phyloP scores from a whole-genome alignment of 2,329 filamentous ascomycete genomes.

The Colletotrichum brevisporum region DNA sequence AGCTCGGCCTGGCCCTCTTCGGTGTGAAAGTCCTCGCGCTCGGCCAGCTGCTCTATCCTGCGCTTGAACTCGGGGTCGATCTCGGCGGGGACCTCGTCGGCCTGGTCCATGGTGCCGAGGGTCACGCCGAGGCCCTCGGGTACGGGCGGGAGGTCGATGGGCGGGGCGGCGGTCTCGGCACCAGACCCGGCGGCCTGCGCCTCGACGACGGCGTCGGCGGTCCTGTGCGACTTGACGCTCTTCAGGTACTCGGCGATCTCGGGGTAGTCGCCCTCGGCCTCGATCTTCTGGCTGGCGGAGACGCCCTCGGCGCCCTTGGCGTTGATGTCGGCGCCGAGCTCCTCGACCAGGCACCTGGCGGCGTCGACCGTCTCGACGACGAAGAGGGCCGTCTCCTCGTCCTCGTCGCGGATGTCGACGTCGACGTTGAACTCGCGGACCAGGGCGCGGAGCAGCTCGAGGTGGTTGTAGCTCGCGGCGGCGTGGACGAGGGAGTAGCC shows the following conservation, averaged over 20 bases:
- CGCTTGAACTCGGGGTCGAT: conserved; percentile 87
- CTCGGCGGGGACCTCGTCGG: conserved; percentile 70
- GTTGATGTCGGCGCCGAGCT: conserved; percentile 78
- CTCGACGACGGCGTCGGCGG: conserved; percentile 46
- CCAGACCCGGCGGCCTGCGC: conserved; percentile 46
- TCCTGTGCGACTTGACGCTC: conserved; percentile 49
- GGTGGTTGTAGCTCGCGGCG: conserved; percentile 91
- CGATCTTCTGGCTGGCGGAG: conserved; percentile 86
- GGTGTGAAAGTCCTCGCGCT: conserved; percentile 85
- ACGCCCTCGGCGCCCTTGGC: conserved; percentile 80
- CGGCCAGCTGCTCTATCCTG: conserved; percentile 90
- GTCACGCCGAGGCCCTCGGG: conserved; percentile 85
- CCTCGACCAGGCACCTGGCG: conserved; percentile 84
- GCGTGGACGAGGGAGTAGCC: conserved; percentile 97
- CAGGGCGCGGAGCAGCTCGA: conserved; percentile 82
- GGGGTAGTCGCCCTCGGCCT: conserved; percentile 82
- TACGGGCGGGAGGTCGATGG: conserved; percentile 69
- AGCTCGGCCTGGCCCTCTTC: conserved; percentile 85
- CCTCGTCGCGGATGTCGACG: conserved; percentile 88
- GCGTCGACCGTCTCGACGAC: conserved; percentile 87
- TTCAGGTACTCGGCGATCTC: conserved; percentile 80
- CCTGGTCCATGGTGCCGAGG: conserved; percentile 79
- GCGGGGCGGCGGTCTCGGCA: conserved; percentile 35
- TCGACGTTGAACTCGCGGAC: conserved; percentile 83
- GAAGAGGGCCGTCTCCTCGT: conserved; percentile 94